Evolutionary conservation across 768 basidiomycete species (phyloP).

Genomic region (Galerina sulciceps): DNA sequence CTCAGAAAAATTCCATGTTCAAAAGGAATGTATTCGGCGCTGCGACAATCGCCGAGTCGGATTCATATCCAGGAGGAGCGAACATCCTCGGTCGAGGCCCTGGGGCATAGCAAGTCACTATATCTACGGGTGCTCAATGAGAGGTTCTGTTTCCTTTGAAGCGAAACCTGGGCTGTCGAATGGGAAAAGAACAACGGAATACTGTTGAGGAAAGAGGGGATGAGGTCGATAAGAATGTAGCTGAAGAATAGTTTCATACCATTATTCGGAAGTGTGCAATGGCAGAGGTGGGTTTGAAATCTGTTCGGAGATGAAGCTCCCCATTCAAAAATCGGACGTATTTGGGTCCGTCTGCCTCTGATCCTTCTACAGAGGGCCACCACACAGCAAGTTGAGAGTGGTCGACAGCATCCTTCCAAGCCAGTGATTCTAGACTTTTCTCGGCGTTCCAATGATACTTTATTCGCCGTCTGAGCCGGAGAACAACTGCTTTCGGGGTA

Average conservation of each 20-base stretch:
- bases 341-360: conserved; percentile 29
- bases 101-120: conserved; percentile 34
- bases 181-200: conserved; percentile 34
- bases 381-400: conserved; percentile 19
- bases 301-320: conserved; percentile 39
- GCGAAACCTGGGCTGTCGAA: conserved; percentile 36
- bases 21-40: background rate
- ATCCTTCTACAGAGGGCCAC: conserved; percentile 17
- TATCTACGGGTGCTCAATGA: conserved; percentile 35
- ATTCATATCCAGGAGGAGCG: conserved; percentile 33
- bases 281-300: conserved; percentile 39
- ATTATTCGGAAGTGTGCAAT: conserved; percentile 43
- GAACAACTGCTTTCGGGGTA: conserved; percentile 32
- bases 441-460: conserved; percentile 25
- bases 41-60: background rate
- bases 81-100: conserved; percentile 35
- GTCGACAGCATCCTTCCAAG: conserved; percentile 15
- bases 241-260: conserved; percentile 23
- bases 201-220: background rate
- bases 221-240: background rate
- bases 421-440: conserved; percentile 10
- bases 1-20: background rate
- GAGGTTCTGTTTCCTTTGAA: conserved; percentile 23
- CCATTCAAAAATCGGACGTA: conserved; percentile 32
- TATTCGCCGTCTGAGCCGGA: conserved; percentile 26